Evolutionary conservation across 2,329 filamentous ascomycete species (phyloP).

Genomic region (Ascochyta pisi): DNA sequence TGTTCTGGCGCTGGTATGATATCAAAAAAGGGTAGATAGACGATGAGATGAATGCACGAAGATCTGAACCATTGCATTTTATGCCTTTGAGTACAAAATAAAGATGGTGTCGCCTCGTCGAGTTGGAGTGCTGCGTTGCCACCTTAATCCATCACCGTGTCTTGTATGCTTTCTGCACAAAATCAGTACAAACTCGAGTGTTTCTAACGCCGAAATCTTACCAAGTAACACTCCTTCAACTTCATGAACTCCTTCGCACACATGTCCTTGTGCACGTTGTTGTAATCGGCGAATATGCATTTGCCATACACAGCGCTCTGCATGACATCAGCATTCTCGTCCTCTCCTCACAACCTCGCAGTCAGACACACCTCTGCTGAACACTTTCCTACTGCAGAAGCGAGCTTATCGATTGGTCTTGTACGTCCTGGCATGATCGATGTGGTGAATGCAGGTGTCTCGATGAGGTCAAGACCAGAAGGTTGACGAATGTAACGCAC

Average conservation of each 20-base stretch:
- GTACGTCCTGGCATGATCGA: constrained; percentile 50
- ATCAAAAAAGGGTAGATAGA: constrained; percentile 25
- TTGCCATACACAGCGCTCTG: constrained; percentile 88
- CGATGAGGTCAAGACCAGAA: constrained; percentile 18
- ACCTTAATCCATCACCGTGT: constrained; percentile 29
- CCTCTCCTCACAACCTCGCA: not conserved
- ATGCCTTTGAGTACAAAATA: not conserved
- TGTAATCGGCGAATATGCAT: constrained; percentile 90
- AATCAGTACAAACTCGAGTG: not conserved
- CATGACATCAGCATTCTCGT: constrained; percentile 11
- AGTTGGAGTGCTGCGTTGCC: not conserved
- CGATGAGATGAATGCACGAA: constrained; percentile 22
- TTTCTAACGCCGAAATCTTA: constrained; percentile 53
- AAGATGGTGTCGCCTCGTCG: not conserved
- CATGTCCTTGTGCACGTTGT: constrained; percentile 88
- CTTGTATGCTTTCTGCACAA: constrained; percentile 37
- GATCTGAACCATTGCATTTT: constrained; percentile 5
- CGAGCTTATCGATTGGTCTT: constrained; percentile 73
- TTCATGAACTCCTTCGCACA: constrained; percentile 84
- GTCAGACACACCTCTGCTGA: constrained; percentile 63
- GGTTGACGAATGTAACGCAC: constrained; percentile 12
- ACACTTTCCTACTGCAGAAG: constrained; percentile 70
- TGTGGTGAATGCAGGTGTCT: constrained; percentile 11
- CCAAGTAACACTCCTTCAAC: constrained; percentile 87
- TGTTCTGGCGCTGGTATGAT: constrained; percentile 16